phyloP scores from a whole-genome alignment of 257 asterid species.

The Coffea canephora region DNA sequence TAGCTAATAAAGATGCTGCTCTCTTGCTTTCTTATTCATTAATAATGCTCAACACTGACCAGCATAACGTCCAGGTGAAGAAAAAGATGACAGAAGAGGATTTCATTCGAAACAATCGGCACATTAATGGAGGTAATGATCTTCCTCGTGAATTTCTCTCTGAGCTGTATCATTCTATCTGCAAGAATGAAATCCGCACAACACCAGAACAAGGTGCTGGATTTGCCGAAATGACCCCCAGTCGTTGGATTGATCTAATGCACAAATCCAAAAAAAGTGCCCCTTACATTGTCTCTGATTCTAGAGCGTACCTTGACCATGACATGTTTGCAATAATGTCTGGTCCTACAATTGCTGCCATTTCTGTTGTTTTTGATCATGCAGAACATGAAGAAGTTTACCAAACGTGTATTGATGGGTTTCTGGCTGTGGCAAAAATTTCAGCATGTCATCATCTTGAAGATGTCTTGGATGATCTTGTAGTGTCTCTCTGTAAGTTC shows the following conservation, averaged over 20 bases:
- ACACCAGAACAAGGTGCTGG: slow-evolving; percentile 92
- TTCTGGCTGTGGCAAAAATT: slow-evolving; percentile 91
- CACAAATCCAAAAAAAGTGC: slow-evolving; percentile 76
- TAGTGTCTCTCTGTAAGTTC: slow-evolving; percentile 89
- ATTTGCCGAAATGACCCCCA: slow-evolving; percentile 89
- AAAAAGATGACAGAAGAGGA: slow-evolving; percentile 98
- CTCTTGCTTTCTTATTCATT: slow-evolving; percentile 84
- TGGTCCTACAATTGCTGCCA: slow-evolving; percentile 97
- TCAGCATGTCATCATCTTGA: slow-evolving; percentile 94
- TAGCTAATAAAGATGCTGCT: slow-evolving; percentile 95
- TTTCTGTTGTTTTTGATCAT: slow-evolving; percentile 92
- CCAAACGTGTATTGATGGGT: slow-evolving; percentile 93
- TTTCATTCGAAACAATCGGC: slow-evolving; percentile 86
- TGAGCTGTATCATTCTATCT: slow-evolving; percentile 78
- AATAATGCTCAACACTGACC: slow-evolving; percentile 94
- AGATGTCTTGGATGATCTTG: slow-evolving; percentile 93
- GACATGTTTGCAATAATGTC: slow-evolving; percentile 99
- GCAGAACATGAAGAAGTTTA: slow-evolving; percentile 93
- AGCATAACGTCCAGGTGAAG: slow-evolving; percentile 91
- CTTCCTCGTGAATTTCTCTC: slow-evolving; percentile 88
- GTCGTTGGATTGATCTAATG: slow-evolving; percentile 96
- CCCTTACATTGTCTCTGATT: slow-evolving; percentile 73
- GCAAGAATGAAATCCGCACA: slow-evolving; percentile 94
- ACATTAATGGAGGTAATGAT: slow-evolving; percentile 88
- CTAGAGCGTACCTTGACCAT: slow-evolving; percentile 86